These are phyloP conservation scores for Buxus sempervirens DNA, from an alignment of 164 flowering plant species.

Conservation along the genomic window DNA sequence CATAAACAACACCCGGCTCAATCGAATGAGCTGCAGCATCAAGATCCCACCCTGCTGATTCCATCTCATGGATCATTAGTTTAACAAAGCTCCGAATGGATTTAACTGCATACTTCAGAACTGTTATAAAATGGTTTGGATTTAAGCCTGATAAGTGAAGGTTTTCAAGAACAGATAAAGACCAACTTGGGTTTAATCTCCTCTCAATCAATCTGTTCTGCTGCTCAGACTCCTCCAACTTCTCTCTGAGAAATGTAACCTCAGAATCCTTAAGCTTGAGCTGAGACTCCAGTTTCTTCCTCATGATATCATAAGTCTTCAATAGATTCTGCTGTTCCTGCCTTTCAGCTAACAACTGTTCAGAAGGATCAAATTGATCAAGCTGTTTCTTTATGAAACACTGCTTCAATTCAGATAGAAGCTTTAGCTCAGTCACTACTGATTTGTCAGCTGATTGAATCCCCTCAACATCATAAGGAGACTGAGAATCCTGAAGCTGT, in stretches of 20 bases:
- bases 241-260: constrained; percentile 43
- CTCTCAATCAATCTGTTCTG: constrained; percentile 46
- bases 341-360: constrained; percentile 44
- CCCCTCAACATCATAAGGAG: constrained; percentile 62
- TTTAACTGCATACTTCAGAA: constrained; percentile 35
- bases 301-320: constrained; percentile 53
- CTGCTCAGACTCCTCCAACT: constrained; percentile 40
- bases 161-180: constrained; percentile 27
- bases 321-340: constrained; percentile 52
- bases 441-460: constrained; percentile 54
- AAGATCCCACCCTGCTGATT: constrained; percentile 57
- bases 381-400: constrained; percentile 52
- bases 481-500: constrained; percentile 53
- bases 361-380: constrained; percentile 43
- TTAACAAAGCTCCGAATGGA: constrained; percentile 44
- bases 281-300: constrained; percentile 54
- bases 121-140: constrained; percentile 39
- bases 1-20: constrained; percentile 30
- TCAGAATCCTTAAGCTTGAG: constrained; percentile 60
- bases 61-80: constrained; percentile 47
- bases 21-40: constrained; percentile 47
- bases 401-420: constrained; percentile 61
- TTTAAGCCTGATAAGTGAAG: constrained; percentile 38
- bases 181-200: constrained; percentile 48
- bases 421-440: constrained; percentile 50